A percentile compares a stretch with the other conserved stretches of the same genome.
phyloP scores from a whole-genome alignment of 495 filamentous ascomycete species.

The Penicillium crystallinum region DNA sequence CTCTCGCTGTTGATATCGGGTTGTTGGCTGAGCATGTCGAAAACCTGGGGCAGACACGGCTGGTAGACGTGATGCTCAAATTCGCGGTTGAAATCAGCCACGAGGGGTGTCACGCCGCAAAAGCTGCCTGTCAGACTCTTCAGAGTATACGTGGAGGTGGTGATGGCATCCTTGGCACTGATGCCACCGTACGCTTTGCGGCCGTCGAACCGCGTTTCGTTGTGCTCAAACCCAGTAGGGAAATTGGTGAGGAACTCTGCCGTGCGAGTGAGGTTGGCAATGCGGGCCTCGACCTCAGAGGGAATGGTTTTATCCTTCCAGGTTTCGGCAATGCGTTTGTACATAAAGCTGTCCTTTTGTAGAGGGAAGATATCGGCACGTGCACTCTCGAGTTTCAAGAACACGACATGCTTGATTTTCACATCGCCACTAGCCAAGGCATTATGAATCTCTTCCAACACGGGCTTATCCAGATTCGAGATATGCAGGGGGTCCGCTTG shows the following conservation, averaged over 20 bases:
- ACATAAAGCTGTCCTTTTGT: slow-evolving; percentile 37
- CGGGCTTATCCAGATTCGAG: slow-evolving; percentile 38
- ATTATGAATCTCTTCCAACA: slow-evolving; percentile 31
- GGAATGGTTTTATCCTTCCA: slow-evolving; percentile 27
- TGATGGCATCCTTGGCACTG: slow-evolving; percentile 39
- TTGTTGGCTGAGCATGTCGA: slow-evolving; percentile 36
- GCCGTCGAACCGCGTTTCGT: slow-evolving; percentile 3
- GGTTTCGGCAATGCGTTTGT: slow-evolving; percentile 34
- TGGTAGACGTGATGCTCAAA: slow-evolving; percentile 46
- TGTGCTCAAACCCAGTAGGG: slow-evolving; percentile 31
- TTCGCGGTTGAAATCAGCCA: slow-evolving; percentile 47
- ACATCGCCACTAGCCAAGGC: slow-evolving; percentile 30
- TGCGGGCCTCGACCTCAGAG: slow-evolving; percentile 19
- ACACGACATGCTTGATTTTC: slow-evolving; percentile 44
- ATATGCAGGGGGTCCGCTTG: slow-evolving; percentile 39
- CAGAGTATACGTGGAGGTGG: slow-evolving; percentile 43
- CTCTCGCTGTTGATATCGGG: slow-evolving; percentile 19
- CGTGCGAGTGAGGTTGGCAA: slow-evolving; percentile 40
- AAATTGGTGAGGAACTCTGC: slow-evolving; percentile 42
- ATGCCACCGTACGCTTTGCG: slow-evolving; percentile 39
- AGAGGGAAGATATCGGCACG: slow-evolving; percentile 47
- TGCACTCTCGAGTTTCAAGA: slow-evolving; percentile 46
- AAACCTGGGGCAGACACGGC: slow-evolving; percentile 43
- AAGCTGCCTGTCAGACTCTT: slow-evolving; percentile 45
- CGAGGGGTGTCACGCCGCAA: slow-evolving; percentile 43